phyloP scores from a whole-genome alignment of 2,329 filamentous ascomycete genomes.

The Aspergillus sp. region DNA sequence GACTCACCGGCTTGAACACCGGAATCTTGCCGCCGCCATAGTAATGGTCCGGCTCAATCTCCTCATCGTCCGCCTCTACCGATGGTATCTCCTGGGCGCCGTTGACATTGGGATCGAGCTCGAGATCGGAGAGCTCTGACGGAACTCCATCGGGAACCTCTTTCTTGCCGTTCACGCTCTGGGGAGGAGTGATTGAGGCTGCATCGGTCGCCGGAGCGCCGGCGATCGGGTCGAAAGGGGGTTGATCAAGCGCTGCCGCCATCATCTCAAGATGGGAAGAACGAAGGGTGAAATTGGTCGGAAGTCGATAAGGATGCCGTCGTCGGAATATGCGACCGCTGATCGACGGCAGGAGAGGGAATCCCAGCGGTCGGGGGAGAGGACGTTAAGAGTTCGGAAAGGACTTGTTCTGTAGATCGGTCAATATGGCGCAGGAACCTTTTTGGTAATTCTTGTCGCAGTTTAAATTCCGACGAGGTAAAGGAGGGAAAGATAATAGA shows the following conservation, averaged over 20 bases:
- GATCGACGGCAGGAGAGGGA: conserved; percentile 42
- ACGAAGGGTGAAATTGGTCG: conserved; percentile 15
- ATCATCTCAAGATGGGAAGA: conserved; percentile 29
- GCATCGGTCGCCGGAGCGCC: conserved; percentile 29
- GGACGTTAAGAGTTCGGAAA: conserved; percentile 9
- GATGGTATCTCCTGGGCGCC: conserved; percentile 29
- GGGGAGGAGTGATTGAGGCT: conserved; percentile 46
- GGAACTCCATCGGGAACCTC: conserved; percentile 44
- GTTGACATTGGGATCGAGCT: conserved; percentile 36
- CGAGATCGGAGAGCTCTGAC: conserved; percentile 46
- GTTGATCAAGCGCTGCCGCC: conserved; percentile 38
- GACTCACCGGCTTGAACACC: conserved; percentile 81
- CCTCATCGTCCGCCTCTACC: conserved; percentile 68
- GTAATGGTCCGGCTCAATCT: conserved; percentile 83
- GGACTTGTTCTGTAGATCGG: conserved; percentile 6
- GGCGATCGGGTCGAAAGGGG: conserved; percentile 29
- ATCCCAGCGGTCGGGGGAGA: conserved; percentile 48
- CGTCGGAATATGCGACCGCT: conserved; percentile 46
- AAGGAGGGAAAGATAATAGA: not conserved
- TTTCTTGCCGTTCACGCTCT: conserved; percentile 49
- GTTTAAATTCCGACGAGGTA: not conserved
- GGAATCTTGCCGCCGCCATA: conserved; percentile 81
- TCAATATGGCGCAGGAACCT: conserved; percentile 10
- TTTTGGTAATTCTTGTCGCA: not conserved
- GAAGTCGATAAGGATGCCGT: conserved; percentile 32